These are phyloP conservation scores for Boletus vinaceobasis DNA, from an alignment of 768 basidiomycete species.

Conservation along the genomic window DNA sequence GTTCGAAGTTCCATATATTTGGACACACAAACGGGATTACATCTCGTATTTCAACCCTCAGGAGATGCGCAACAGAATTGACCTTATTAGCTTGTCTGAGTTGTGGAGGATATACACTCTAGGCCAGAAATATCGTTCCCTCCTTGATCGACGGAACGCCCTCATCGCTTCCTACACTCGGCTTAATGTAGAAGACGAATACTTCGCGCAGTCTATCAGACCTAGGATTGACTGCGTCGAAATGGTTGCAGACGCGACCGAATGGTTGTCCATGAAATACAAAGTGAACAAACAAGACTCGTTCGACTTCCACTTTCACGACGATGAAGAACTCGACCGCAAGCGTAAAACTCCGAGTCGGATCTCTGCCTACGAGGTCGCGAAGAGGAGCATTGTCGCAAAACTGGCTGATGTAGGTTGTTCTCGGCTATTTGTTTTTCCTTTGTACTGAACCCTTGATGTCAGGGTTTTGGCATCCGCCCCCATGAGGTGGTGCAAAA, in stretches of 20 bases:
- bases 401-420: constrained; percentile 73
- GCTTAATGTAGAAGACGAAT: constrained; percentile 65
- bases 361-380: constrained; percentile 77
- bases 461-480: constrained; percentile 81
- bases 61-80: constrained; percentile 57
- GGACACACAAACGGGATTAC: constrained; percentile 89
- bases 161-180: constrained; percentile 64
- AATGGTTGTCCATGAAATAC: constrained; percentile 87
- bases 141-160: constrained; percentile 68
- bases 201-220: constrained; percentile 69
- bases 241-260: constrained; percentile 83
- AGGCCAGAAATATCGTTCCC: constrained; percentile 85
- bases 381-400: constrained; percentile 74
- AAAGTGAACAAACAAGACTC: constrained; percentile 66
- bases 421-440: neutral
- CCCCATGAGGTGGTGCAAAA: constrained; percentile 85
- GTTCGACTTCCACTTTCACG: constrained; percentile 64
- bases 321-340: constrained; percentile 55
- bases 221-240: constrained; percentile 78
- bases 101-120: constrained; percentile 90
- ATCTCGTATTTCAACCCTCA: constrained; percentile 76
- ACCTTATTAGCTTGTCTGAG: constrained; percentile 75
- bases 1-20: constrained; percentile 94
- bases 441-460: neutral
- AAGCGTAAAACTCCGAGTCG: constrained; percentile 83